Evolutionary conservation across 2,329 filamentous ascomycete genomes (phyloP).

Genomic region (Clonostachys rosea): DNA sequence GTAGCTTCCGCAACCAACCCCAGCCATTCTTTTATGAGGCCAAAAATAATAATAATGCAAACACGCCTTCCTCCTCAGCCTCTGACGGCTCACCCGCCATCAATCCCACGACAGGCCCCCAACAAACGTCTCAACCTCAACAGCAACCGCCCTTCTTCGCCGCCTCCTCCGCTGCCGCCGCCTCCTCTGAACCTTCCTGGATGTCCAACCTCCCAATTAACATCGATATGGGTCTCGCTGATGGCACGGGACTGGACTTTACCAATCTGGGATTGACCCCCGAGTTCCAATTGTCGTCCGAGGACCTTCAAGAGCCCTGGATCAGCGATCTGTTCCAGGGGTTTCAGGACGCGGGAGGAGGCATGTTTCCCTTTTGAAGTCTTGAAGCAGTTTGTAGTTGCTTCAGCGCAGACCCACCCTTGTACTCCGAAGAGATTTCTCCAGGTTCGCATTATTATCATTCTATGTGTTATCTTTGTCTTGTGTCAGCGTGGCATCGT

Average conservation of each 20-base stretch:
- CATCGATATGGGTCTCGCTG: slow-evolving; percentile 9
- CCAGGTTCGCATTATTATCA: too few species aligned
- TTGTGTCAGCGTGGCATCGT: too few species aligned
- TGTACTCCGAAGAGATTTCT: too few species aligned
- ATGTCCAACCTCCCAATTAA: not conserved
- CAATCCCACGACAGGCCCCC: slow-evolving; percentile 4
- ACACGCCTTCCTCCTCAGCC: too few species aligned
- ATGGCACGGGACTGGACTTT: slow-evolving; percentile 19
- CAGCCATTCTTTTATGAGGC: slow-evolving; percentile 32
- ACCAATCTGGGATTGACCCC: slow-evolving; percentile 17
- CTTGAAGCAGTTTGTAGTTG: too few species aligned
- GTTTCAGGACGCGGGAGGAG: slow-evolving; percentile 14
- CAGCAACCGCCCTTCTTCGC: slow-evolving; percentile 1
- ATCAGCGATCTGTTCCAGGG: slow-evolving; percentile 28
- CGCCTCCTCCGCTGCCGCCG: not conserved
- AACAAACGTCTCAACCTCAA: not conserved
- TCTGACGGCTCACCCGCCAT: slow-evolving; percentile 2
- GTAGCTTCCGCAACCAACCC: slow-evolving; percentile 10
- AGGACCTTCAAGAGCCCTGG: slow-evolving; percentile 32
- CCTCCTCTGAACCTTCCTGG: too few species aligned
- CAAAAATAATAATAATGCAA: too few species aligned
- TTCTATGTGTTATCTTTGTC: too few species aligned
- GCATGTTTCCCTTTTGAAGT: slow-evolving; percentile 25
- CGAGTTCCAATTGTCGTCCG: slow-evolving; percentile 9
- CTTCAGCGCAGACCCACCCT: too few species aligned